Base-by-base conservation (phyloP, 140 eudicot species). In the Ambrosia hybrid region DNA sequence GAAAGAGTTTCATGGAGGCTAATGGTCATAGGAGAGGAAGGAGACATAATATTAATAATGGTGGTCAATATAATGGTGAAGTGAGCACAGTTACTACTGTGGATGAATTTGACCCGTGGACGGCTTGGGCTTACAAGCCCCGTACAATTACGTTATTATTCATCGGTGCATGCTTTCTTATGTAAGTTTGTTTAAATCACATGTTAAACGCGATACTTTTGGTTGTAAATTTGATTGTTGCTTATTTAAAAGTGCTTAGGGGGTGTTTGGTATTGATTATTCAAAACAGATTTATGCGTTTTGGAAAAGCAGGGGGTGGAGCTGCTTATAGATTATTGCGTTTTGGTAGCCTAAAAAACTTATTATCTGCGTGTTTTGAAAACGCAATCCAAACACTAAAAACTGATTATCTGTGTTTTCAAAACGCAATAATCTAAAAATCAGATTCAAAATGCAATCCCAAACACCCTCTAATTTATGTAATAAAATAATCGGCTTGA, bases 61-160 rank as follows among this genome's bases (percentile, higher is more conserved):
- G 43, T 52, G 56, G 74, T 77, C 82, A 78, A 11, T 74, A 83
- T 78, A 94, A 88, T 74, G 97, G 96, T 67, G 86, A 83, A 51
- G 71, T 60, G 63, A 78, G 85, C 67, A 73, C 82, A 68, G 73
- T 75, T 34, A 68, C 51, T 67, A 58, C 73, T 48, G 95, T 86
- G 75, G 93, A 87, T 67, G 99, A 90, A 72, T 83, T 87, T 61
- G 99, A 95, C 73, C 99, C 99, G 10, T 95, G 99, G 99, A 95
- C 99, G 10, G 96, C 97, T 37, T 95, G 96, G 97, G 97, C 97
- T 4, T 90, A 95, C 79, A 95, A 80, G 72, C 99, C 99, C 74
- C 97, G 85, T 51, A 95, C 99, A 16, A 85, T 95, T 68, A 78
- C 99, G 15, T 76, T 91, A 76, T 82, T 95, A 75, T 83, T 95